Percentiles rank a stretch among this genome's conserved stretches.
Conservation (phyloP, 331 rosid species). For the Pyracantha coccinea region DNA sequence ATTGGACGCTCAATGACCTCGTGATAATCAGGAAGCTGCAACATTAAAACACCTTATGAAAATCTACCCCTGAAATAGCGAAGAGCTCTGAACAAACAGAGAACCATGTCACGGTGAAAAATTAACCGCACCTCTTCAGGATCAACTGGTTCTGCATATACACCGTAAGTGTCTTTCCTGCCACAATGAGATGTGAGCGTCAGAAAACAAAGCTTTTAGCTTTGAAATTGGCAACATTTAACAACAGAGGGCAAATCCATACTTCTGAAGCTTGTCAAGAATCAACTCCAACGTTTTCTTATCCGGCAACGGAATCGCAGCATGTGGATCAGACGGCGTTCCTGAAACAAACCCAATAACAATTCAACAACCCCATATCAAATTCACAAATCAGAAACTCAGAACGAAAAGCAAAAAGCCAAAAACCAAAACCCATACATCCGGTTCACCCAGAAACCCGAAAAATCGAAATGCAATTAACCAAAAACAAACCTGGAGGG, state of each 20-base stretch:
- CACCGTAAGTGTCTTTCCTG: slow-evolving; percentile 95
- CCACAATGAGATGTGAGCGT: slow-evolving; percentile 26
- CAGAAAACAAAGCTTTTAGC: neutral
- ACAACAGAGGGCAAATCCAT: slow-evolving; percentile 19
- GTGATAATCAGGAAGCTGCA: slow-evolving; percentile 91
- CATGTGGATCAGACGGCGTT: slow-evolving; percentile 33
- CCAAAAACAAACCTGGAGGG: slow-evolving; percentile 54
- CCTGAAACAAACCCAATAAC: slow-evolving; percentile 34
- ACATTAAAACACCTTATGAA: slow-evolving; percentile 24
- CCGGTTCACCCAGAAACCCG: neutral
- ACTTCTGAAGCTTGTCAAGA: slow-evolving; percentile 93
- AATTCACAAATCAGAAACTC: neutral
- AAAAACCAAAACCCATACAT: slow-evolving; percentile 3
- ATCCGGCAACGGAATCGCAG: slow-evolving; percentile 62
- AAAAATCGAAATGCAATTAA: slow-evolving; percentile 11
- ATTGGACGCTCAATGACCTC: slow-evolving; percentile 88
- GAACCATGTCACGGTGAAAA: neutral
- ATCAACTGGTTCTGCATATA: slow-evolving; percentile 92
- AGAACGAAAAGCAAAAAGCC: no score
- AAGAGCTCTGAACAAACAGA: neutral
- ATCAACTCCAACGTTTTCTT: slow-evolving; percentile 66
- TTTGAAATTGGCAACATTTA: neutral
- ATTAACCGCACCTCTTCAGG: slow-evolving; percentile 75
- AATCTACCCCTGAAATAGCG: slow-evolving; percentile 1
- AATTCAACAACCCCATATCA: slow-evolving; percentile 11